Conservation (phyloP, 1,284 basidiomycete genomes). For the Ceratobasidium sp. region DNA sequence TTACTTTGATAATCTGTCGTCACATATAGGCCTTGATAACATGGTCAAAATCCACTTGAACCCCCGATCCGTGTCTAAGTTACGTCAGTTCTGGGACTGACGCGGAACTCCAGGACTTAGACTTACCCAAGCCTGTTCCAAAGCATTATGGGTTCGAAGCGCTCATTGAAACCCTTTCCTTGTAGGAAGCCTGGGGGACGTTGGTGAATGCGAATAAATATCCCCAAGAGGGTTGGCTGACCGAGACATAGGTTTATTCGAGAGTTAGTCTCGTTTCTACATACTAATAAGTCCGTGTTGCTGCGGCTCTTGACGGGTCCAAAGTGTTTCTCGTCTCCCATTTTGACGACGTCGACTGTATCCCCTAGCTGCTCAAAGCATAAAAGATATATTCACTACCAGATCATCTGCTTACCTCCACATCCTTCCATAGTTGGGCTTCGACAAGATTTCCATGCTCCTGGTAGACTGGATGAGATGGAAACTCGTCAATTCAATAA, state of each 20-base stretch:
- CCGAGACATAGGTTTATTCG: slow-evolving; percentile 4
- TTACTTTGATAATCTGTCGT: neutral
- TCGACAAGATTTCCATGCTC: neutral
- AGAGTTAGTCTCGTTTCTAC: neutral
- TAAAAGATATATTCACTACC: neutral
- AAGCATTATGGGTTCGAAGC: slow-evolving; percentile 4
- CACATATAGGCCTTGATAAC: neutral
- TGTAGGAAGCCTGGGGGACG: slow-evolving; percentile 2
- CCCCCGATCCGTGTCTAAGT: neutral
- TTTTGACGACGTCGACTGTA: neutral
- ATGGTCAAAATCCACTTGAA: neutral
- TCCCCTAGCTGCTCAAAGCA: neutral
- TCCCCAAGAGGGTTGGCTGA: neutral
- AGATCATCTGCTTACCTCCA: neutral
- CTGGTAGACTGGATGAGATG: neutral
- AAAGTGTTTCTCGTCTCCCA: neutral
- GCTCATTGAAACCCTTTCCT: slow-evolving; percentile 6
- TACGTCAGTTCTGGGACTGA: neutral
- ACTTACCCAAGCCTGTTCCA: slow-evolving; percentile 20
- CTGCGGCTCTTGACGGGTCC: neutral
- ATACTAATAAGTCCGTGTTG: neutral
- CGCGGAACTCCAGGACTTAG: neutral
- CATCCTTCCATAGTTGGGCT: slow-evolving; percentile 2
- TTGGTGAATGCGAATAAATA: neutral
- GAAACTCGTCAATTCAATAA: neutral